Evolutionary conservation across 192 early-diverging fungal species (phyloP).

Genomic region (Entomortierella lignicola): DNA sequence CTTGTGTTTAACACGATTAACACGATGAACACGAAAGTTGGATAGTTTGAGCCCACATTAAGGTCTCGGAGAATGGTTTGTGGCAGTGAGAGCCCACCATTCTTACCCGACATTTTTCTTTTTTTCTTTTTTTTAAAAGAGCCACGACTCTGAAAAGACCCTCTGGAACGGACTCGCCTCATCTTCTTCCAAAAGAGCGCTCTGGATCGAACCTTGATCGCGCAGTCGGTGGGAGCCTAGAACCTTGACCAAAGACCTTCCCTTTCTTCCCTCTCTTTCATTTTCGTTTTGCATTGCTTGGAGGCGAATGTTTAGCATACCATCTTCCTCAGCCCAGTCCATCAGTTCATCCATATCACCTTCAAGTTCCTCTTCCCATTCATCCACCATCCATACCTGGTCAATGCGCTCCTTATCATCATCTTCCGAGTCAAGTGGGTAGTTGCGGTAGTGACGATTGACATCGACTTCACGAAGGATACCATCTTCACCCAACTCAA

Average conservation of each 20-base stretch:
- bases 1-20: no score
- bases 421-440: background rate
- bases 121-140: conserved; percentile 30
- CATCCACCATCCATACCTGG: conserved; percentile 47
- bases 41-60: no score
- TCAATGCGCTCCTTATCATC: conserved; percentile 16
- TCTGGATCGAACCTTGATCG: conserved; percentile 24
- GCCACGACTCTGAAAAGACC: conserved; percentile 49
- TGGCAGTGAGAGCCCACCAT: background rate
- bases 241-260: background rate
- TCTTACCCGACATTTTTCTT: no score
- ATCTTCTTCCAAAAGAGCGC: conserved; percentile 21
- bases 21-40: no score
- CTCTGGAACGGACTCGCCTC: conserved; percentile 37
- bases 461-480: conserved; percentile 4
- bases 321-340: conserved; percentile 44
- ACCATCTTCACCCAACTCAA: conserved; percentile 38
- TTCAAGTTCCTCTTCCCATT: conserved; percentile 55
- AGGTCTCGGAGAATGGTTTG: no score
- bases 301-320: background rate
- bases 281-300: background rate
- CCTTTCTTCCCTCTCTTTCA: background rate
- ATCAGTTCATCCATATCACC: conserved; percentile 48
- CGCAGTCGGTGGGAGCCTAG: conserved; percentile 21
- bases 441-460: background rate